Evolutionary conservation across 768 basidiomycete species (phyloP).

Genomic region (Kwoniella newhampshirensis): DNA sequence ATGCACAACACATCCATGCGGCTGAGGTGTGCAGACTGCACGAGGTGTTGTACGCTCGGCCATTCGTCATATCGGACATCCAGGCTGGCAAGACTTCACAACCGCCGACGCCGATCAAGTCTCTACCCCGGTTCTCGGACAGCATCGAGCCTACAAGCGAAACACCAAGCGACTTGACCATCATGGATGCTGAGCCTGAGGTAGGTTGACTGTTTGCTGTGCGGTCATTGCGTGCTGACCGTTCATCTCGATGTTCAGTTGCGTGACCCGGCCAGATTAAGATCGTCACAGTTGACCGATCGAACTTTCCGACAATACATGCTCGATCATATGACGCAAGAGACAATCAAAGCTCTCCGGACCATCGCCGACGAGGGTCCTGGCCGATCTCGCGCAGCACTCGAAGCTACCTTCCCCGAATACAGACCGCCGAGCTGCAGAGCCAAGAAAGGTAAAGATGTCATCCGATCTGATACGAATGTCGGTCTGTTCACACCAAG

Average conservation of each 20-base stretch:
- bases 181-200: conserved; percentile 19
- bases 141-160: conserved; percentile 26
- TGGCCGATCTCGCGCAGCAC: background rate
- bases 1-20: conserved; percentile 28
- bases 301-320: conserved; percentile 45
- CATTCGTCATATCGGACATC: conserved; percentile 22
- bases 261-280: conserved; percentile 34
- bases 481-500: conserved; percentile 5
- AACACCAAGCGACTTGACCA: conserved; percentile 18
- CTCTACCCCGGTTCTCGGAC: conserved; percentile 7
- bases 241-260: conserved; percentile 21
- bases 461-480: background rate
- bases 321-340: conserved; percentile 40
- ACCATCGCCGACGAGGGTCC: background rate
- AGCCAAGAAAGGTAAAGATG: background rate
- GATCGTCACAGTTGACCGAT: conserved; percentile 38
- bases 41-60: conserved; percentile 27
- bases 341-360: conserved; percentile 12
- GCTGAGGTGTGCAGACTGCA: conserved; percentile 26
- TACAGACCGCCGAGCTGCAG: background rate
- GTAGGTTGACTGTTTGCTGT: conserved; percentile 11
- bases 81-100: background rate
- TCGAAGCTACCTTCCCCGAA: conserved; percentile 16
- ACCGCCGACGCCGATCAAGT: conserved; percentile 7
- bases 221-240: background rate